Evolutionary conservation across 73 alveolate species (phyloP).

Genomic region (Breviolum minutum): DNA sequence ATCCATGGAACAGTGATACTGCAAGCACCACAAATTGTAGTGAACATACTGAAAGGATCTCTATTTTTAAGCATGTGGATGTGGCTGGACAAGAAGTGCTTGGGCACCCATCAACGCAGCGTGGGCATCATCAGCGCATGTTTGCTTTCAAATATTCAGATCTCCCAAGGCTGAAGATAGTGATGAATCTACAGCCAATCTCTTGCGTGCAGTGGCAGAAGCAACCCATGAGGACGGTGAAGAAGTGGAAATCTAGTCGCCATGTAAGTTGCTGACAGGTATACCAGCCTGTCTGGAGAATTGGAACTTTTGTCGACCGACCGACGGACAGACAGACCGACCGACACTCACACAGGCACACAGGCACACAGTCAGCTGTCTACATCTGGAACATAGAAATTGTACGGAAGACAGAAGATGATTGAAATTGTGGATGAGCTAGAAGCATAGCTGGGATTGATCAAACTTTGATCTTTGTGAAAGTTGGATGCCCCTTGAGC

Average conservation of each 20-base stretch:
- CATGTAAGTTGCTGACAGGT: not conserved
- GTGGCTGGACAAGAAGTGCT: not conserved
- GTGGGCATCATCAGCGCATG: not conserved
- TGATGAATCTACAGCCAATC: slow-evolving; percentile 23
- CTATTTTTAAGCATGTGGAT: too few species aligned
- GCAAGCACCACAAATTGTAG: too few species aligned
- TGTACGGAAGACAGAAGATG: too few species aligned
- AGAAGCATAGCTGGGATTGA: not conserved
- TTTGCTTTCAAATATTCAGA: not conserved
- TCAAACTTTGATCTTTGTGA: too few species aligned
- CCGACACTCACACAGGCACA: too few species aligned
- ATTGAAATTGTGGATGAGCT: not conserved
- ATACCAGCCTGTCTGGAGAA: not conserved
- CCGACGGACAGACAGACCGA: too few species aligned
- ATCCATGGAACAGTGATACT: too few species aligned
- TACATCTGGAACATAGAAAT: too few species aligned
- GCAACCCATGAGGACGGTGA: slow-evolving; percentile 50
- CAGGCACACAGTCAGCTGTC: too few species aligned
- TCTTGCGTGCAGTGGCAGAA: slow-evolving; percentile 67
- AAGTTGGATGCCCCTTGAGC: too few species aligned
- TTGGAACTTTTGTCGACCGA: not conserved
- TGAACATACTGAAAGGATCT: too few species aligned
- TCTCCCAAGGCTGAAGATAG: slow-evolving; percentile 33
- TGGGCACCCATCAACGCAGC: not conserved
- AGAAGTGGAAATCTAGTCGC: not conserved